phyloP scores from a whole-genome alignment of 805 yeast species.

The Candida orba region DNA sequence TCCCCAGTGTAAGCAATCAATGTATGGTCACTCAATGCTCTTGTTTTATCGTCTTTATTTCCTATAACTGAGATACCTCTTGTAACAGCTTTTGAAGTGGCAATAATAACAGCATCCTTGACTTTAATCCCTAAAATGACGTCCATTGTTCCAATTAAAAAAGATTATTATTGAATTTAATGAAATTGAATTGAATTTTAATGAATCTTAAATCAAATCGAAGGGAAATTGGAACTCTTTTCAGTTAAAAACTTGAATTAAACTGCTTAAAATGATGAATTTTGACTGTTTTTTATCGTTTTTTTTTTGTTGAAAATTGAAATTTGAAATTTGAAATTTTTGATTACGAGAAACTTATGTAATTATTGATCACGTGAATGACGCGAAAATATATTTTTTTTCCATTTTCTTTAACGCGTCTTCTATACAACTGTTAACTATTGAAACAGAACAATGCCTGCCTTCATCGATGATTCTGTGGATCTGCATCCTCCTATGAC shows the following conservation, averaged over 20 bases:
- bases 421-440: neutral
- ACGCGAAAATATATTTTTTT: neutral
- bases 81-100: slow-evolving; percentile 92
- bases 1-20: slow-evolving; percentile 91
- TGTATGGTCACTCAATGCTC: slow-evolving; percentile 64
- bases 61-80: slow-evolving; percentile 83
- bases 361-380: neutral
- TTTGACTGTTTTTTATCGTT: too few relatives aligned
- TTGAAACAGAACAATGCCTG: slow-evolving; percentile 13
- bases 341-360: neutral
- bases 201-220: too few relatives aligned
- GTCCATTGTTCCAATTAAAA: slow-evolving; percentile 53
- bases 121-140: slow-evolving; percentile 81
- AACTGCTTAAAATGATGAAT: too few relatives aligned
- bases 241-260: neutral
- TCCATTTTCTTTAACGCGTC: neutral
- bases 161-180: too few relatives aligned
- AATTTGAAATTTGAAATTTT: neutral
- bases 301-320: neutral
- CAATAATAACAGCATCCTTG: slow-evolving; percentile 72
- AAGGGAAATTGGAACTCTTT: neutral
- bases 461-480: slow-evolving; percentile 8
- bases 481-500: slow-evolving; percentile 12
- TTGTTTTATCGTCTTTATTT: slow-evolving; percentile 73
- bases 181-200: too few relatives aligned